Evolutionary conservation across 208 protist genomes (phyloP), one percentile per base, ranked within the genome.

Genomic region (Leishmania braziliensis): DNA sequence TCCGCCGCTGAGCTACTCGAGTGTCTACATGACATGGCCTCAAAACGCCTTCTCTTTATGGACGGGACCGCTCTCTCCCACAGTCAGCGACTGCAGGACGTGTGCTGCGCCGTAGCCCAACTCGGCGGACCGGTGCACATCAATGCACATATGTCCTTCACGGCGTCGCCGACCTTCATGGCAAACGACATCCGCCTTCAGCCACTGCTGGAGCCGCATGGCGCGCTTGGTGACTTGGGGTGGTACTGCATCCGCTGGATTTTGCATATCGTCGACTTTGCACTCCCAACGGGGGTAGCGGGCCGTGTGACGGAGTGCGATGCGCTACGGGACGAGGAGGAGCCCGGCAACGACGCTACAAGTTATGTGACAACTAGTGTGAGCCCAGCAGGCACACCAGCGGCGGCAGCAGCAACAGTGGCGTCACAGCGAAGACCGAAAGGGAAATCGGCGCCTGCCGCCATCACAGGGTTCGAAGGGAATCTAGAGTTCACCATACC

Each of bases 211-310:
- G 91, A 95, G 84, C 89, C 91, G 51, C 80, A 90, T n/a, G 91
- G 92, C 33, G 90, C 87, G 6, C 83, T 96, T 20, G 91, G 92
- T 18, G 91, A 96, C 76, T 78, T 93, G 78, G 92, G 92, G 12
- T 96, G 92, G 92, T 95, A 96, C 85, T 91, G 88, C 77, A 88
- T 96, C 29, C 90, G 92, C 50, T 88, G 86, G 84, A 89, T 93
- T 46, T 78, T 95, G 78, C 92, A 95, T 75, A 46, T 93, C 20
- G 71, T 95, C 72, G 77, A 93, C 75, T 95, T 94, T 75, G 75
- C 82, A 14, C 75, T 93, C 10, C 91, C 91, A 20, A 84, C 76
- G 4, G 75, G 78, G n/a, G 91, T 94, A 18, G 77, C 86, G 8
- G 89, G 88, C 5, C 85, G 89, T 29, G 82, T 96, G 39, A 83